Evolutionary conservation across 805 yeast species (phyloP).

Genomic region (Wickerhamiella alocasiicola): DNA sequence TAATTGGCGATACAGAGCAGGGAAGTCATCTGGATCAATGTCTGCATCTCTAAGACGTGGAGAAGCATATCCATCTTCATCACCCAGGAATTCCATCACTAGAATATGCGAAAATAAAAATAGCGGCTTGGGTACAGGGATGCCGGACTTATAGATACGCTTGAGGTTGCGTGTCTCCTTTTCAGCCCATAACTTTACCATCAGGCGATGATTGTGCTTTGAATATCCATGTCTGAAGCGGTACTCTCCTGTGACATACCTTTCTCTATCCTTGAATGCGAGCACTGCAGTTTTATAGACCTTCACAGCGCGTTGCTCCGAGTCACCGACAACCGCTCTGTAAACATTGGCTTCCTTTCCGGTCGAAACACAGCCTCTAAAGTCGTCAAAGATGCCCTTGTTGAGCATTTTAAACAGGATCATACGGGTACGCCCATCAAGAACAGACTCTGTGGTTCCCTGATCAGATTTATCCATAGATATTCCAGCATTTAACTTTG

Average conservation of each 20-base stretch:
- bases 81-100: slow-evolving; percentile 86
- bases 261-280: slow-evolving; percentile 92
- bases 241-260: slow-evolving; percentile 93
- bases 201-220: slow-evolving; percentile 87
- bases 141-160: slow-evolving; percentile 62
- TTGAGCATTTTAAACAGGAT: slow-evolving; percentile 72
- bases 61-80: slow-evolving; percentile 67
- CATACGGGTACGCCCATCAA: slow-evolving; percentile 85
- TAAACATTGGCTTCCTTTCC: slow-evolving; percentile 99
- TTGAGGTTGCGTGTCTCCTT: slow-evolving; percentile 90
- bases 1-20: slow-evolving; percentile 61
- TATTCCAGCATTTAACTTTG: slow-evolving; percentile 18
- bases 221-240: slow-evolving; percentile 74
- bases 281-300: slow-evolving; percentile 92
- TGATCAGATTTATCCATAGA: slow-evolving; percentile 69
- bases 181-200: slow-evolving; percentile 98
- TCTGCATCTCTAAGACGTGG: slow-evolving; percentile 81
- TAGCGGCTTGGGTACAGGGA: slow-evolving; percentile 89
- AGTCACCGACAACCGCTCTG: slow-evolving; percentile 40
- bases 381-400: slow-evolving; percentile 69
- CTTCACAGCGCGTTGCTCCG: slow-evolving; percentile 63
- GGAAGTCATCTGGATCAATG: slow-evolving; percentile 47
- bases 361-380: slow-evolving; percentile 89
- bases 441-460: slow-evolving; percentile 93
- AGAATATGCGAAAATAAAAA: slow-evolving; percentile 81